Evolutionary conservation across 192 early-diverging fungal genomes (phyloP), one percentile per base, ranked within the genome.

Genomic region (Gigaspora rosea): DNA sequence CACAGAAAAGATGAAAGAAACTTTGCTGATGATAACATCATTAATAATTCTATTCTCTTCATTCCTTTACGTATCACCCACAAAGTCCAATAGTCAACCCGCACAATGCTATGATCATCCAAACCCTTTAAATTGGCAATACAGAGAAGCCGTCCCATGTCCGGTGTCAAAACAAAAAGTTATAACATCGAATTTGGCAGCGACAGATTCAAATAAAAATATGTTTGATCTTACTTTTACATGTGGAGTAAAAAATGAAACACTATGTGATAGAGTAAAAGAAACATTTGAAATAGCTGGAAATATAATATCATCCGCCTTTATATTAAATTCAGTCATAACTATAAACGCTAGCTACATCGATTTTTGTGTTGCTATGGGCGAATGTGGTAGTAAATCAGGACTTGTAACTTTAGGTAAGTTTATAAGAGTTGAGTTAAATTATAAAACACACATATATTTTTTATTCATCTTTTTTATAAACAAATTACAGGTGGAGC

Each of bases 261-360:
- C 36, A 8, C 54, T 46, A 48, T 84, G 82, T 71, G 50, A 71
- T n/a, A 79, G 74, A 50, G 82, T 75, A 15, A 22, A 80, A 52
- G 56, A 61, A 22, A 66, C 75, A 2, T 84, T 82, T 75, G 61
- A 78, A 36, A 47, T 58, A 54, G 82, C 84, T 22, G 70, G 68
- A n/a, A 52, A 75, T 18, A 77, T 83, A 20, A 72, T 85, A 36
- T 73, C 84, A 27, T 65, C 64, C 8, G 22, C 73, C 10, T 49
- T 85, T 46, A 16, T 49, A 22, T 49, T 85, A 33, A 70, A 75
- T 58, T 22, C 75, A 52, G 78, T 80, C 11, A 65, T 85, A 46
- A 64, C 20, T 27, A 74, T 83, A 50, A 83, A 85, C 76, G 80
- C 80, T 15, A 75, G 75, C 32, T 85, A 73, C 50, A 15, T 80